Evolutionary conservation across 2,329 filamentous ascomycete genomes (phyloP).

Genomic region (Cercospora sp.): DNA sequence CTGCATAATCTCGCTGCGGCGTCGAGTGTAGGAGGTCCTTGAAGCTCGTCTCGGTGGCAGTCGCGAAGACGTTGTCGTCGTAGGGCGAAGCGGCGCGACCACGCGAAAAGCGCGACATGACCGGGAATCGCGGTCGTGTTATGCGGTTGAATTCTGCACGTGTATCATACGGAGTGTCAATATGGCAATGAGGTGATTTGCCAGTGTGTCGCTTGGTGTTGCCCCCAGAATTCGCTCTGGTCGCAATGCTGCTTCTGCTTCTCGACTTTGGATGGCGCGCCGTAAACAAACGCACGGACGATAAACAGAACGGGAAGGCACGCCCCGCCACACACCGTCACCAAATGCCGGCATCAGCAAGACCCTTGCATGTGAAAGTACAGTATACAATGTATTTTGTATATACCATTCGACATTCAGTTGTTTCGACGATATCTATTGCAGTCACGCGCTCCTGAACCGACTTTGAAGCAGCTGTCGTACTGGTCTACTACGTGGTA

Average conservation of each 20-base stretch:
- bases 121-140: not conserved
- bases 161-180: not conserved
- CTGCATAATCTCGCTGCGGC: conserved; percentile 20
- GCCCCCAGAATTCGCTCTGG: not conserved
- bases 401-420: not conserved
- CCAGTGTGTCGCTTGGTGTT: not conserved
- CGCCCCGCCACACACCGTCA: not conserved
- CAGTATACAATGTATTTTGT: not conserved
- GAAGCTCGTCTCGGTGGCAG: conserved; percentile 28
- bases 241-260: not conserved
- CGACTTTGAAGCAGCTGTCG: not conserved
- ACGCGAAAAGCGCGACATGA: conserved; percentile 17
- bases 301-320: not conserved
- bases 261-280: not conserved
- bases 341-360: not conserved
- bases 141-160: not conserved
- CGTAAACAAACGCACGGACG: not conserved
- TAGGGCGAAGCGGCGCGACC: conserved; percentile 19
- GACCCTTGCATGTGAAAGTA: not conserved
- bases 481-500: not conserved
- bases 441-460: not conserved
- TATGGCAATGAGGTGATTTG: not conserved
- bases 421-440: not conserved
- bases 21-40: conserved; percentile 27
- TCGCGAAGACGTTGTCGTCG: conserved; percentile 21